These are phyloP conservation scores for Cordyceps tenuipes DNA, from an alignment of 2,329 filamentous ascomycete species.

Conservation along the genomic window DNA sequence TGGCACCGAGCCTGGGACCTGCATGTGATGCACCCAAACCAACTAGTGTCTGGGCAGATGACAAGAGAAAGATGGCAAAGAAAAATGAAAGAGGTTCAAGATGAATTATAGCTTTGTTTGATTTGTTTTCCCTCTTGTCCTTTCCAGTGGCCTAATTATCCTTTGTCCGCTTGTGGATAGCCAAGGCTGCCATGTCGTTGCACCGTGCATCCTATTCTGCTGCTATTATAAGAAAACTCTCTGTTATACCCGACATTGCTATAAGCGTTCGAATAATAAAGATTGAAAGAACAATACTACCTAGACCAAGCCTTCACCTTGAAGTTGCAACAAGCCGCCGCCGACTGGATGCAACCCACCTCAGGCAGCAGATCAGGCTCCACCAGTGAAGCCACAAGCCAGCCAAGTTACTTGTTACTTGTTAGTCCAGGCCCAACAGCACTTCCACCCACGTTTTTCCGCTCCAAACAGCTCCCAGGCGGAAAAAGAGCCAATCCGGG, in stretches of 20 bases:
- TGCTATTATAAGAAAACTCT: too few relatives aligned
- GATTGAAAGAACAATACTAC: not conserved
- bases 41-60: not conserved
- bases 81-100: too few relatives aligned
- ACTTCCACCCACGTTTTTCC: too few relatives aligned
- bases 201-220: too few relatives aligned
- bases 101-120: too few relatives aligned
- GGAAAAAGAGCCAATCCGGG: constrained; percentile 2
- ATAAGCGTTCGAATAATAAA: too few relatives aligned
- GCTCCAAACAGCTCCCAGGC: not conserved
- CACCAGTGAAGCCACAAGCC: not conserved
- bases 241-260: too few relatives aligned
- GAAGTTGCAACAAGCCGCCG: not conserved
- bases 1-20: constrained; percentile 1
- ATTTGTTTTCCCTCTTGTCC: too few relatives aligned
- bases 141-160: too few relatives aligned
- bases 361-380: not conserved
- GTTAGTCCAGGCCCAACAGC: too few relatives aligned
- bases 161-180: too few relatives aligned
- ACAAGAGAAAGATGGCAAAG: not conserved
- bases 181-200: too few relatives aligned
- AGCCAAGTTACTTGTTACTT: not conserved
- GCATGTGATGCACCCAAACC: constrained; percentile 1
- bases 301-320: not conserved
- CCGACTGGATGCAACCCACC: not conserved